Evolutionary conservation across 805 yeast genomes (phyloP), one percentile per base, ranked within the genome.

Genomic region (Phaffomyces opuntiae): DNA sequence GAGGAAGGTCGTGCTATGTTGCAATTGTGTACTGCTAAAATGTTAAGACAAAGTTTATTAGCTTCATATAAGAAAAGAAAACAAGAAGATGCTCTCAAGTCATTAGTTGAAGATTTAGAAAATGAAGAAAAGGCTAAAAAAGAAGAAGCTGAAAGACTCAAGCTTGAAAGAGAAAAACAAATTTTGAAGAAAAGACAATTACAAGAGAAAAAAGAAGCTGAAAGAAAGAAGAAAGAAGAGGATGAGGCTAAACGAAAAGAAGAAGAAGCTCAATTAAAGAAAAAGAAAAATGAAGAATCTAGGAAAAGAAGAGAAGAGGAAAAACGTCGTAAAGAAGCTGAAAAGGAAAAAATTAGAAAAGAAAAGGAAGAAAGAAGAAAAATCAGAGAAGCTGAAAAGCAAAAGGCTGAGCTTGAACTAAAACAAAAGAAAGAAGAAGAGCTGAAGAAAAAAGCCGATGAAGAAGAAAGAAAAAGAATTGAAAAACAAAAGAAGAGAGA

Each of bases 1-100:
- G 82, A 79, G 55, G 95, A 89, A 64, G 83, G 91, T 12, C 83
- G 90, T 35, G 79, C 84, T 25, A 75, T 87, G 72, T 75, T 90
- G 50, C 88, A 87, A 55, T 72, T 86, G 44, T 84, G 88, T 46
- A 86, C 90, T 1, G 83, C 93, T 5, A 79, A 87, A 44, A 71
- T 87, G 59, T 74, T 90, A 54, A 87, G 85, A 56, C 81, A 78
- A 53, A 75, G 88, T 39, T 75, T 90, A 31, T 70, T 85, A 56
- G 78, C 75, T 29, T 87, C 95, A 0, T 89, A 82, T 59, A 84
- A 85, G 50, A 90, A 83, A 55, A 83, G 80, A 52, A 77, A 84
- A 40, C 90, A 96, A 12, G 87, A 83, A 49, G 93, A 85, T 54
- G 73, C 82, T 47, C 74, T 83, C 11, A 67, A 73, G 47, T 76